Evolutionary conservation across 257 asterid genomes (phyloP), one percentile per base, ranked within the genome.

Genomic region (Solanum virginianum): DNA sequence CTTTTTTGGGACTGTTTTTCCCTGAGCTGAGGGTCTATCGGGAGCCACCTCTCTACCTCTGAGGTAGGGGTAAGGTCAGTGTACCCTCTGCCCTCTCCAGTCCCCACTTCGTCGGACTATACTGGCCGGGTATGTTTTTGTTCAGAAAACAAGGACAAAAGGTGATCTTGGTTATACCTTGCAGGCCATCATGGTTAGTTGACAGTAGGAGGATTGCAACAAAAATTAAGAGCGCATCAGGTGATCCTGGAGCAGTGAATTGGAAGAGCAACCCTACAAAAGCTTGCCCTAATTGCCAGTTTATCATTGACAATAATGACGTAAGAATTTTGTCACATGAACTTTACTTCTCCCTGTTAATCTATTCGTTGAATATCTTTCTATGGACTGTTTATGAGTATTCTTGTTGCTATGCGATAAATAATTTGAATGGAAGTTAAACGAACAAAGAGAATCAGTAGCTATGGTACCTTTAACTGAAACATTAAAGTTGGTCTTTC

Each of bases 181-280:
- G 95, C 95, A 95, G 97, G 86, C 91, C 94, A 3, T 89, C 97
- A 56, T 97, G 99, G 99, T 84, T 97, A 90, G 96, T 97, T 71
- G 99, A 97, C 88, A 86, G 92, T 20, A 95, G 85, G 43, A 89
- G 99, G 90, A 87, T 96, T 36, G 99, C 99, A 84, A 87, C 98
- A 11, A 96, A 96, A 89, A 96, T 96, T 74, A 92, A 91, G 89
- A 95, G 92, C 60, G 99, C 98, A 20, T 97, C 98, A 85, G 83
- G 88, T 60, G 93, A 95, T 87, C 96, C 92, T 0, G 89, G 68
- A 83, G 84, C 86, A 84, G 89, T 87, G 83, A 87, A 87, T 84
- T 95, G 97, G 97, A 91, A 92, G 87, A 95, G 98, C 96, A 92
- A 97, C 84, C 98, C 99, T 3, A 86, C 98, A 0, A 95, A 88